A percentile compares a stretch with the other conserved stretches of the same genome.
Evolutionary conservation across 75 land plant species (phyloP).

Genomic region (Gnetum montanum): DNA sequence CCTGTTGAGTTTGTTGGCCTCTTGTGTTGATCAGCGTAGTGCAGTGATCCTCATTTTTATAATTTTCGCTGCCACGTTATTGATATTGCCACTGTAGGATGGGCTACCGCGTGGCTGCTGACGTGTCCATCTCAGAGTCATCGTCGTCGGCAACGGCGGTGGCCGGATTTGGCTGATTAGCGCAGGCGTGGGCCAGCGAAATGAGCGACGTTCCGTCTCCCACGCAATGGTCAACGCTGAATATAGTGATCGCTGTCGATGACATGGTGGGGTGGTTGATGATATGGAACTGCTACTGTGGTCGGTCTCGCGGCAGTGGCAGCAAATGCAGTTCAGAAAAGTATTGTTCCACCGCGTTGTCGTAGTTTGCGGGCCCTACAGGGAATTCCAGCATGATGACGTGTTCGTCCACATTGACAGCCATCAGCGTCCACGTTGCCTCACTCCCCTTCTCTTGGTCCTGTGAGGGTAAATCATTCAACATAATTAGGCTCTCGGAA

Average conservation of each 20-base stretch:
- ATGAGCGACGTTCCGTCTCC: conserved; percentile 4
- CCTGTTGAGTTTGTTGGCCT: too few species aligned
- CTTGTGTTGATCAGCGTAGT: too few species aligned
- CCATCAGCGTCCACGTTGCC: background rate
- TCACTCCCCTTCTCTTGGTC: background rate
- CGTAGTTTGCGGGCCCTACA: background rate
- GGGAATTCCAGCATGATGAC: background rate
- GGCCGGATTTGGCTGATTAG: background rate
- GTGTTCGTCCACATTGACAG: background rate
- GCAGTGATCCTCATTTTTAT: too few species aligned
- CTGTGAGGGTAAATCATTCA: too few species aligned
- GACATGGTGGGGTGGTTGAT: background rate
- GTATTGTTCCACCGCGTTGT: background rate
- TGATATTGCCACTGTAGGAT: background rate
- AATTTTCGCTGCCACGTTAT: too few species aligned
- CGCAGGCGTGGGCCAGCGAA: background rate
- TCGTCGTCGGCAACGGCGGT: background rate
- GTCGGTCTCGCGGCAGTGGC: background rate
- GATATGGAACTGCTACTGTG: conserved; percentile 2
- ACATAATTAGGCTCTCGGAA: too few species aligned
- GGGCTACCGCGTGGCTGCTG: background rate
- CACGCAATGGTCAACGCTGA: background rate
- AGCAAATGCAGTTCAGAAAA: background rate
- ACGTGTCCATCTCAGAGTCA: background rate
- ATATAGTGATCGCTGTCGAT: background rate